phyloP scores from a whole-genome alignment of 306 rosid genomes.

The Medicago truncatula region MtrunA17r5.0-ANR NC_053047.1:36131501-36132000 shows the following conservation, averaged over 20 bases:
- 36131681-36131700: no score
- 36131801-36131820: slow-evolving; percentile 33
- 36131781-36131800: background rate
- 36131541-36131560: slow-evolving; percentile 71
- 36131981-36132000: slow-evolving; percentile 73
- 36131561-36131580: slow-evolving; percentile 77
- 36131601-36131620: slow-evolving; percentile 46
- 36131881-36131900: slow-evolving; percentile 75
- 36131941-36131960: slow-evolving; percentile 91
- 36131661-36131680: no score
- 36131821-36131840: slow-evolving; percentile 57
- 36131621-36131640: background rate
- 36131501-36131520: slow-evolving; percentile 93
- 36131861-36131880: slow-evolving; percentile 70
- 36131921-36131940: slow-evolving; percentile 69
- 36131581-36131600: slow-evolving; percentile 90
- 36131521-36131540: slow-evolving; percentile 90
- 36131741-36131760: background rate
- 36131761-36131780: background rate
- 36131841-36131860: slow-evolving; percentile 56
- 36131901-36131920: slow-evolving; percentile 85
- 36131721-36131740: background rate
- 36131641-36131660: no score
- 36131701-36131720: no score
- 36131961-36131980: slow-evolving; percentile 85